Conservation (phyloP, 2,329 filamentous ascomycete genomes). For the Colletotrichum theobromicola region DNA sequence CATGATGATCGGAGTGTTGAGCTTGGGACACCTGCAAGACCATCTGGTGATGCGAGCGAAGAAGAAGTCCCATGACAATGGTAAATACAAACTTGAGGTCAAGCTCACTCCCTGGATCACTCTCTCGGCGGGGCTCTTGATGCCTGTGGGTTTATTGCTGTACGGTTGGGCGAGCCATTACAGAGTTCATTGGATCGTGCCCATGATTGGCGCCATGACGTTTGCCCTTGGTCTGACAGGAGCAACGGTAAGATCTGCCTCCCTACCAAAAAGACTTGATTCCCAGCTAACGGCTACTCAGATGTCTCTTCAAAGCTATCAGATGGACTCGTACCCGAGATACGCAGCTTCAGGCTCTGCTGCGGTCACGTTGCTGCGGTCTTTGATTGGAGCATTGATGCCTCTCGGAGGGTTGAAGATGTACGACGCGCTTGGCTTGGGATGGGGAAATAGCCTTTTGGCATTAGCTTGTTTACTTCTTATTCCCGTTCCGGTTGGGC, state of each 20-base stretch:
- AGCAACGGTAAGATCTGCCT: constrained; percentile 29
- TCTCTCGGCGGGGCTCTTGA: constrained; percentile 33
- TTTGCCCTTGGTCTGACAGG: constrained; percentile 42
- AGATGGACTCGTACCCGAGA: constrained; percentile 58
- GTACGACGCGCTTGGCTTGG: constrained; percentile 41
- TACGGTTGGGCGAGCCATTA: constrained; percentile 65
- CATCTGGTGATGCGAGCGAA: constrained; percentile 26
- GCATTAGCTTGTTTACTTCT: constrained; percentile 41
- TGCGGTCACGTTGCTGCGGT: constrained; percentile 41
- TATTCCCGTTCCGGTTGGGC: constrained; percentile 36
- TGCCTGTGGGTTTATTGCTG: constrained; percentile 57
- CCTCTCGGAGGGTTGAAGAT: constrained; percentile 42
- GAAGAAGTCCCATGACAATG: constrained; percentile 23
- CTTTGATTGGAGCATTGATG: constrained; percentile 40
- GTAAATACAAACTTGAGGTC: constrained; percentile 33
- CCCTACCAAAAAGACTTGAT: no score
- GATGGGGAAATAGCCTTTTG: constrained; percentile 49
- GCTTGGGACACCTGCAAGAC: constrained; percentile 38
- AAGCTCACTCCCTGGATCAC: constrained; percentile 27
- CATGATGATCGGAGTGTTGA: constrained; percentile 46
- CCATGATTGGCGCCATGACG: constrained; percentile 52
- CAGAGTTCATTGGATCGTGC: constrained; percentile 57
- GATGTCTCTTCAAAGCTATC: constrained; percentile 62
- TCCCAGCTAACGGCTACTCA: not conserved
- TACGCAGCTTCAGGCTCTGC: constrained; percentile 46